phyloP scores from a whole-genome alignment of 257 asterid genomes.

The Forsythia suspensa region DNA sequence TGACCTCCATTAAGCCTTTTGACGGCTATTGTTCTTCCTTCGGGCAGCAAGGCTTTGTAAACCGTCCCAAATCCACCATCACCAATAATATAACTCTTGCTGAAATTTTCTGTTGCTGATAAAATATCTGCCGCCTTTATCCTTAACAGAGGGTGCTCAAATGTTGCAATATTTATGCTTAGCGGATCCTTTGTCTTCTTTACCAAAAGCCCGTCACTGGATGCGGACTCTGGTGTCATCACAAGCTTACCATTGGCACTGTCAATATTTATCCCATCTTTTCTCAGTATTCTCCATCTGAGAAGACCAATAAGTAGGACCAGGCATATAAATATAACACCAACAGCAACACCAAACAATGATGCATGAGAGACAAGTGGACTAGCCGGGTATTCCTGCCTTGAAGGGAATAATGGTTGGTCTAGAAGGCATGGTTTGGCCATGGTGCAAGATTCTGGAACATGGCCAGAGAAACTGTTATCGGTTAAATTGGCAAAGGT shows the following conservation, averaged over 20 bases:
- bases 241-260: constrained; percentile 34
- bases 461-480: constrained; percentile 46
- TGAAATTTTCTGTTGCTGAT: constrained; percentile 74
- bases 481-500: constrained; percentile 61
- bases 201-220: constrained; percentile 42
- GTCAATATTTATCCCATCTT: constrained; percentile 22
- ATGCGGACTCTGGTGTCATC: constrained; percentile 36
- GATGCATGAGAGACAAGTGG: constrained; percentile 28
- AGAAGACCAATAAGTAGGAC: constrained; percentile 37
- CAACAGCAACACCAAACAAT: constrained; percentile 30
- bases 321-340: constrained; percentile 31
- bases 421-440: constrained; percentile 33
- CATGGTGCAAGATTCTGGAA: constrained; percentile 44
- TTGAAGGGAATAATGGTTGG: constrained; percentile 21
- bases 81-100: constrained; percentile 62
- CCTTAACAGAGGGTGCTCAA: constrained; percentile 61
- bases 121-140: constrained; percentile 57
- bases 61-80: constrained; percentile 86
- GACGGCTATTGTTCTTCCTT: constrained; percentile 55
- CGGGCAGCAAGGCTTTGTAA: constrained; percentile 52
- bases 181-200: constrained; percentile 63
- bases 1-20: constrained; percentile 71
- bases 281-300: constrained; percentile 36
- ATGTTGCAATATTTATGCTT: constrained; percentile 79
- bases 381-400: constrained; percentile 11